Conservation (phyloP, 768 basidiomycete species). For the Rhodotorula paludigena region DNA sequence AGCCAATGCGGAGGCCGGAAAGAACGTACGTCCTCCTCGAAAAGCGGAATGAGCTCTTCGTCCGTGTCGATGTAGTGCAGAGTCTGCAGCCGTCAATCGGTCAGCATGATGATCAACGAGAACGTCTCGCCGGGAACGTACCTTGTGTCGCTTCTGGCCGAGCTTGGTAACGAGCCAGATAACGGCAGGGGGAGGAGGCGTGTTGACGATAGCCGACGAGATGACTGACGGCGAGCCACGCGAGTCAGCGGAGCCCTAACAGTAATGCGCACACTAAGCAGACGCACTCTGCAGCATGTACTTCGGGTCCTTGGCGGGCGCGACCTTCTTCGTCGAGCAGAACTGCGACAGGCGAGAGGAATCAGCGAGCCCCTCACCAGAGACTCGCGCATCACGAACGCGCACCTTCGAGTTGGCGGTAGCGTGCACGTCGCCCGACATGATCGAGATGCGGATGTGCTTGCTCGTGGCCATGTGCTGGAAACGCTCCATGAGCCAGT, state of each 20-base stretch:
- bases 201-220: slow-evolving; percentile 92
- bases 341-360: slow-evolving; percentile 37
- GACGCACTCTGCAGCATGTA: slow-evolving; percentile 73
- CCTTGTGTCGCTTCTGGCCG: slow-evolving; percentile 65
- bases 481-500: slow-evolving; percentile 68
- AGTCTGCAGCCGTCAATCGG: slow-evolving; percentile 49
- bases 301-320: slow-evolving; percentile 62
- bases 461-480: slow-evolving; percentile 65
- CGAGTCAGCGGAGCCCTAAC: no score
- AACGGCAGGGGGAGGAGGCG: slow-evolving; percentile 69
- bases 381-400: slow-evolving; percentile 48
- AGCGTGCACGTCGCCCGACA: slow-evolving; percentile 91
- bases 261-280: no score
- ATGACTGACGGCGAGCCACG: no score
- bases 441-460: slow-evolving; percentile 69
- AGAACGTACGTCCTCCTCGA: slow-evolving; percentile 19
- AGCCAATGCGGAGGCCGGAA: not conserved
- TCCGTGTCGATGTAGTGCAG: slow-evolving; percentile 77
- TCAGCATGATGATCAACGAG: not conserved
- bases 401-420: slow-evolving; percentile 58
- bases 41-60: slow-evolving; percentile 66
- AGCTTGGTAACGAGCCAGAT: slow-evolving; percentile 74
- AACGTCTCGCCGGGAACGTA: not conserved
- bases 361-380: slow-evolving; percentile 47
- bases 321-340: slow-evolving; percentile 50